Evolutionary conservation across 1,284 basidiomycete genomes (phyloP).

Genomic region (Veloporphyrellus conicus): DNA sequence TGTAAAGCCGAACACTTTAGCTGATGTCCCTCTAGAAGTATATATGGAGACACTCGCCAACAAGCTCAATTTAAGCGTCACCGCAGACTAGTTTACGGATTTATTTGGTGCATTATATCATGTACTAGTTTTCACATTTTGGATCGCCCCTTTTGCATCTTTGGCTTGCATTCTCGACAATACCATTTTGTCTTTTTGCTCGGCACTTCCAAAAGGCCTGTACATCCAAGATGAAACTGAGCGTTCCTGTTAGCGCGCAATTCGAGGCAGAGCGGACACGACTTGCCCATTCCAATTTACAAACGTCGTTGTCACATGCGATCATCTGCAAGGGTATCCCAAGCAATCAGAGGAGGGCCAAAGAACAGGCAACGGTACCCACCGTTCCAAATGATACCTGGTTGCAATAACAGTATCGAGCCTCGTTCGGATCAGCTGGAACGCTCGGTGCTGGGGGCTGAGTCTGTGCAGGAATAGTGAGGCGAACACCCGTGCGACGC

Average conservation of each 20-base stretch:
- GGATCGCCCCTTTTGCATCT: conserved; percentile 30
- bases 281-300: conserved; percentile 74
- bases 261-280: not conserved
- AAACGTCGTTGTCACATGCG: conserved; percentile 68
- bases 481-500: conserved; percentile 35
- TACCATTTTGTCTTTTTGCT: conserved; percentile 64
- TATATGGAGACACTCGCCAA: conserved; percentile 79
- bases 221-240: conserved; percentile 74
- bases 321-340: conserved; percentile 60
- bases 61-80: conserved; percentile 56
- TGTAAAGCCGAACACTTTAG: conserved; percentile 4
- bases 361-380: conserved; percentile 25
- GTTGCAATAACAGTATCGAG: conserved; percentile 73
- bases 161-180: conserved; percentile 56
- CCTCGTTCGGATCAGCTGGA: conserved; percentile 47
- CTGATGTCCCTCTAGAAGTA: conserved; percentile 46
- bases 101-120: conserved; percentile 22
- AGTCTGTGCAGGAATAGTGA: conserved; percentile 39
- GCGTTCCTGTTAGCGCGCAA: conserved; percentile 11
- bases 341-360: conserved; percentile 1
- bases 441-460: conserved; percentile 14
- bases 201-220: conserved; percentile 57
- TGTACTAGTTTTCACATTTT: conserved; percentile 18
- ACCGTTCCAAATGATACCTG: conserved; percentile 74
- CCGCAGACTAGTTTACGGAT: conserved; percentile 31